phyloP scores from a whole-genome alignment of 176 grass and related monocot species.

The Chrysopogon serrulatus region DNA sequence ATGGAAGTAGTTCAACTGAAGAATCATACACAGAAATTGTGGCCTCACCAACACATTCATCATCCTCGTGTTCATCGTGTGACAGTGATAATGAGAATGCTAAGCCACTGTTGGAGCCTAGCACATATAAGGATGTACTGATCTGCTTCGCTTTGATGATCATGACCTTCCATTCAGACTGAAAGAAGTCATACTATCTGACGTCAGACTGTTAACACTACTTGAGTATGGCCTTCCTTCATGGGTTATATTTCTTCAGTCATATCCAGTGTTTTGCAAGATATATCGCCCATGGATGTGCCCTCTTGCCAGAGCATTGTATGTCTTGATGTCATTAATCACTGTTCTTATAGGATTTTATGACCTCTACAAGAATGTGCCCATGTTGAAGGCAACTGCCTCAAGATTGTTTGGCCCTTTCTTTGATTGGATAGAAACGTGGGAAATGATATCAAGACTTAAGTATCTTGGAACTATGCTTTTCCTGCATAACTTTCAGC shows the following conservation, averaged over 20 bases:
- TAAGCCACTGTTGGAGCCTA: conserved; percentile 40
- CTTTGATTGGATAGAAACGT: conserved; percentile 98
- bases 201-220: conserved; percentile 78
- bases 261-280: conserved; percentile 96
- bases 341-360: conserved; percentile 99
- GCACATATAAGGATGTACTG: conserved; percentile 70
- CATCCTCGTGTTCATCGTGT: conserved; percentile 40
- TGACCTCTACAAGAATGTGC: conserved; percentile 99
- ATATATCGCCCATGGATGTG: conserved; percentile 99
- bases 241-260: conserved; percentile 96
- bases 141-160: conserved; percentile 89
- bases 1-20: conserved; percentile 32
- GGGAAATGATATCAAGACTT: conserved; percentile 97
- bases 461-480: conserved; percentile 98
- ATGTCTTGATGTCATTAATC: conserved; percentile 82
- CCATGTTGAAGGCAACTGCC: conserved; percentile 84
- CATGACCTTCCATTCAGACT: conserved; percentile 83
- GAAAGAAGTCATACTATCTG: conserved; percentile 75
- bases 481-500: conserved; percentile 91
- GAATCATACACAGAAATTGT: conserved; percentile 71
- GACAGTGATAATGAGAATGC: conserved; percentile 45
- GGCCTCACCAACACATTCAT: conserved; percentile 58
- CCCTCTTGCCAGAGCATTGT: conserved; percentile 75
- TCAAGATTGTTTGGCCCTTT: conserved; percentile 94
- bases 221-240: conserved; percentile 96